Base-by-base conservation (phyloP, 2,329 filamentous ascomycete species). In the Aureobasidium sp. region DNA sequence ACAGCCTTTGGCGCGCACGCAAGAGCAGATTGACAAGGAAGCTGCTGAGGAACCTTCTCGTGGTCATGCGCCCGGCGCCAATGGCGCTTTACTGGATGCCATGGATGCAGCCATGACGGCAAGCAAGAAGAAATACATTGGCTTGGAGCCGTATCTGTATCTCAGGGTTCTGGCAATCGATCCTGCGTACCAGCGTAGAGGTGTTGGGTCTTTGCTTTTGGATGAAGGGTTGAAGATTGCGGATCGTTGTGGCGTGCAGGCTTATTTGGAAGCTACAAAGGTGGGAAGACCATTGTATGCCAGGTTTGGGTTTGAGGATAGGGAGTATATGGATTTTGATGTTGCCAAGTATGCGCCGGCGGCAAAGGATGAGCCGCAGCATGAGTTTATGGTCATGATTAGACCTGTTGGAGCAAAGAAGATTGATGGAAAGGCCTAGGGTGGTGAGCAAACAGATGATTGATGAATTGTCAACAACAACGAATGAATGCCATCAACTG, bases 221-320 rank as follows among this genome's bases (percentile, higher is more conserved):
- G 64, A 74, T 19, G 74, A 72, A 72, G 77, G 76, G 0, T 37
- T 75, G 14, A 64, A 71, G 33, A 70, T 73, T 59, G 77, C 76
- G 35, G 76, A 79, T 65, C 63, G 69, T 49, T 65, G 74, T 52
- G 72, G 72, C 0, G 40, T 78, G 52, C 67, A 68, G 15, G 68
- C 67, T 2, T 79, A 77, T 67, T 56, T 79, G 37, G 76, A 78
- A 64, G 70, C 72, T 7, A 74, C 70, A n/a, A 66, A 69, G 27
- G 66, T 67, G 52, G 77, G 73, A 0, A 68, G 70, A 60, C 68
- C 68, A 11, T 62, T 79, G 22, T 79, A 80, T 63, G 71, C 72
- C 65, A 69, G 67, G 60, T 72, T 66, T 65, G 57, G 57, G 9
- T 70, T 69, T 37, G 70, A 73, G 66, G 68, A 66, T 50, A 67